Evolutionary conservation across 352 stramenopile genomes (phyloP).

Genomic region (Thalassiosira ordinaria): DNA sequence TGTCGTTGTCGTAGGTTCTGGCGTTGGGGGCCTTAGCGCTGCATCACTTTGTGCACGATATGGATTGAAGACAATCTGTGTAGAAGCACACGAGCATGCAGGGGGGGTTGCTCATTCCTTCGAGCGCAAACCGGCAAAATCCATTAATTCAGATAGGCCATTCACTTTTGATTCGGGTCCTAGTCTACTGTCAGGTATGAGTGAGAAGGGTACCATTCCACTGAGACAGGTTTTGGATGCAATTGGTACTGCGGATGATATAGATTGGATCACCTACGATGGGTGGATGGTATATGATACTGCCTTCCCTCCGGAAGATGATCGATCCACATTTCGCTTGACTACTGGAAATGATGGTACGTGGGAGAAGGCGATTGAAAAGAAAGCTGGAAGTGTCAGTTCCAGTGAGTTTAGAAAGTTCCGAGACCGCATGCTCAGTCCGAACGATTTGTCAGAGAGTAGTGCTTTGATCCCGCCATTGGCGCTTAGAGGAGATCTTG

Average conservation of each 20-base stretch:
- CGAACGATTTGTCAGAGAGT: conserved; percentile 60
- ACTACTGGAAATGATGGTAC: conserved; percentile 57
- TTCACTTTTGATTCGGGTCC: conserved; percentile 85
- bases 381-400: conserved; percentile 58
- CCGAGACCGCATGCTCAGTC: conserved; percentile 53
- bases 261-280: conserved; percentile 80
- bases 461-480: conserved; percentile 72
- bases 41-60: conserved; percentile 78
- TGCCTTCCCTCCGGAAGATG: conserved; percentile 32
- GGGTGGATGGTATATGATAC: conserved; percentile 72
- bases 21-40: conserved; percentile 85
- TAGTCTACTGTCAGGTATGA: conserved; percentile 78
- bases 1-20: conserved; percentile 87
- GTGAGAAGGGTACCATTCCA: conserved; percentile 41
- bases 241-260: conserved; percentile 65
- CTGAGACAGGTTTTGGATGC: conserved; percentile 85
- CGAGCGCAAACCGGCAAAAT: conserved; percentile 30
- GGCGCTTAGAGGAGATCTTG: conserved; percentile 62
- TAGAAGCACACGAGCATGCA: conserved; percentile 75
- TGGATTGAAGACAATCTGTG: conserved; percentile 70
- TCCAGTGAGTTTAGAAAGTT: conserved; percentile 67
- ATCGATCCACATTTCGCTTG: conserved; percentile 63
- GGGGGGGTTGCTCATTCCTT: conserved; percentile 77
- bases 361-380: conserved; percentile 69
- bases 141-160: conserved; percentile 22